Evolutionary conservation across 306 rosid species (phyloP).

Genomic region (Gastrolobium villosum): DNA sequence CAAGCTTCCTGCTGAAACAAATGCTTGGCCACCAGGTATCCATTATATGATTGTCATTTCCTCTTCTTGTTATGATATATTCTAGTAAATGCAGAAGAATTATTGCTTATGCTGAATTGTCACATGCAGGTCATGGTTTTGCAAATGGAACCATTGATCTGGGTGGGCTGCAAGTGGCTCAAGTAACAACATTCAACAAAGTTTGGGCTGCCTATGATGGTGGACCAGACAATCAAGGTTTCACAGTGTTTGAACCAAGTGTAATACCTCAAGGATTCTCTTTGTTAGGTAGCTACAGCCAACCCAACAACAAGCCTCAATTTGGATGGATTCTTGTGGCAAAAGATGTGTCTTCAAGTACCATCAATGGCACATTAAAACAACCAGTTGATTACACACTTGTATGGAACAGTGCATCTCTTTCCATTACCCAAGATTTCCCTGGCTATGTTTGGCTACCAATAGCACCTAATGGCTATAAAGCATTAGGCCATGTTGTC

Average conservation of each 20-base stretch:
- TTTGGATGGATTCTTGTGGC: conserved; percentile 81
- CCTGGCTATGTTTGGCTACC: conserved; percentile 76
- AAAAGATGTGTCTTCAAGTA: conserved; percentile 41
- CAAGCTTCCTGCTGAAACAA: conserved; percentile 66
- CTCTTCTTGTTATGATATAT: not conserved
- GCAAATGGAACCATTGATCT: conserved; percentile 64
- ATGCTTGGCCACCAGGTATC: conserved; percentile 58
- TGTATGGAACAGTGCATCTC: conserved; percentile 67
- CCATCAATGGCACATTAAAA: conserved; percentile 44
- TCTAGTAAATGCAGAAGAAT: not conserved
- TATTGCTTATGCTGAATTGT: not conserved
- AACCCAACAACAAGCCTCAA: conserved; percentile 71
- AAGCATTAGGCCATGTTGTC: conserved; percentile 69
- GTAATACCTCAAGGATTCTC: conserved; percentile 68
- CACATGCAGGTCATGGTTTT: conserved; percentile 59
- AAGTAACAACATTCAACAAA: conserved; percentile 64
- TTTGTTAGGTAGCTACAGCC: conserved; percentile 68
- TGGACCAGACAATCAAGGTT: conserved; percentile 72
- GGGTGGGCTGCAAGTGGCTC: conserved; percentile 69
- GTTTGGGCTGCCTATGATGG: conserved; percentile 72
- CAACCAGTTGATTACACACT: conserved; percentile 71
- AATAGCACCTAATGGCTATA: conserved; percentile 65
- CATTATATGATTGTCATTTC: no score
- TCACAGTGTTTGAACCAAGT: conserved; percentile 73
- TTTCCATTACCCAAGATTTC: conserved; percentile 56